A percentile compares a stretch with the other conserved stretches of the same genome.
phyloP scores from a whole-genome alignment of 148 eudicot species.

The Bassia scoparia region DNA sequence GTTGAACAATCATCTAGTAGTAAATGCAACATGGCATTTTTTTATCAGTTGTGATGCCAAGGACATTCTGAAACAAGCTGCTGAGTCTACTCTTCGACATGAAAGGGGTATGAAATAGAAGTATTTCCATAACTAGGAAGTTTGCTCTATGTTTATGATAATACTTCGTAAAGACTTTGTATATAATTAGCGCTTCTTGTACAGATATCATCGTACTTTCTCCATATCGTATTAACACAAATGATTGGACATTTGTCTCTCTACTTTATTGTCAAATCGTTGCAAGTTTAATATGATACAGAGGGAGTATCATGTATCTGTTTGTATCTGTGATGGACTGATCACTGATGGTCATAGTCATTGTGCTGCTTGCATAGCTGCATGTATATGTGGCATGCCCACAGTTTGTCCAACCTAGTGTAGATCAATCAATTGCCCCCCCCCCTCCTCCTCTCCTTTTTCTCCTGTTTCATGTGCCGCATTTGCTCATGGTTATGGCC shows the following conservation, averaged over 20 bases:
- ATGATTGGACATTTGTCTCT: no score
- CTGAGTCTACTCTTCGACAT: constrained; percentile 70
- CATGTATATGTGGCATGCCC: not conserved
- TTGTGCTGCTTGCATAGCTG: not conserved
- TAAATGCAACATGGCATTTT: constrained; percentile 64
- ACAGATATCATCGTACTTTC: not conserved
- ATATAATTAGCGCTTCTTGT: no score
- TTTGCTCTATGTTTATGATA: not conserved
- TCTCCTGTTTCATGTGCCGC: not conserved
- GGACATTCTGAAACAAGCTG: constrained; percentile 70
- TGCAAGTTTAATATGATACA: no score
- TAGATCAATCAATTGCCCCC: not conserved
- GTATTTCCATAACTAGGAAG: not conserved
- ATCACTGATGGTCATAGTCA: not conserved
- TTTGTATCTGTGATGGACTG: not conserved
- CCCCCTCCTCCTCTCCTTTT: no score
- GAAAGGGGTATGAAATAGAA: constrained; percentile 42
- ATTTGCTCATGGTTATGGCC: not conserved
- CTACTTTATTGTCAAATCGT: no score
- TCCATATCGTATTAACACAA: no score
- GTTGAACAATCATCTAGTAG: constrained; percentile 43
- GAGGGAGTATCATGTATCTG: not conserved
- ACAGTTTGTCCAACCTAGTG: not conserved
- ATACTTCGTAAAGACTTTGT: no score
- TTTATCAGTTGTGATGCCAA: constrained; percentile 58